Evolutionary conservation across 1,139 yeast genomes (phyloP).

Genomic region (Saccharomycopsis hybrid): DNA sequence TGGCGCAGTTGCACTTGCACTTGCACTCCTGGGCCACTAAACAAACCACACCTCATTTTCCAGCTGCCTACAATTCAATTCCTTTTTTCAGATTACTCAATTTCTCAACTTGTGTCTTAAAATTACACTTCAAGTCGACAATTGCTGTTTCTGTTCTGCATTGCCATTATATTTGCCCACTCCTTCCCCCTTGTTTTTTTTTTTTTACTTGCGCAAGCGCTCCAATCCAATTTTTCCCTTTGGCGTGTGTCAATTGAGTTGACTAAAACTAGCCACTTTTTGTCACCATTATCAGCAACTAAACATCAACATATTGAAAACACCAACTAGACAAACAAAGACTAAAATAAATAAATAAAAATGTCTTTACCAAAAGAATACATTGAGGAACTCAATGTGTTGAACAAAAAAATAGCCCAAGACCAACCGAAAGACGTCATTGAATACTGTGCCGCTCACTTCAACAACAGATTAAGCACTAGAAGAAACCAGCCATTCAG

Average conservation of each 20-base stretch:
- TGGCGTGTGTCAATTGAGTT: background rate
- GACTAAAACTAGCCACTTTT: background rate
- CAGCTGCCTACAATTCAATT: too few relatives aligned
- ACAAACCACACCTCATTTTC: too few relatives aligned
- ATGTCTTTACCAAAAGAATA: slow-evolving; percentile 36
- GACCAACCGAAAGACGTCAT: slow-evolving; percentile 63
- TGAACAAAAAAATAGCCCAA: slow-evolving; percentile 54
- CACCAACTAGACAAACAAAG: background rate
- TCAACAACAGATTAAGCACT: slow-evolving; percentile 52
- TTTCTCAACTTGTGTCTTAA: too few relatives aligned
- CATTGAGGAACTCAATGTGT: slow-evolving; percentile 51
- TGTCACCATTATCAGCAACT: background rate
- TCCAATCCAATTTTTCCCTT: background rate
- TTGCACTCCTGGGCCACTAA: too few relatives aligned
- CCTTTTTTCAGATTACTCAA: too few relatives aligned
- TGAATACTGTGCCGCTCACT: slow-evolving; percentile 72
- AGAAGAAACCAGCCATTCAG: slow-evolving; percentile 45
- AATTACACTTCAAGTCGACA: too few relatives aligned
- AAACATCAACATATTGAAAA: background rate
- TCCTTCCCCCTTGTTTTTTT: too few relatives aligned
- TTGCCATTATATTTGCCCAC: too few relatives aligned
- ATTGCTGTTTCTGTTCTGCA: too few relatives aligned
- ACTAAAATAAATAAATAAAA: background rate
- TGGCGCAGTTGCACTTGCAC: too few relatives aligned
- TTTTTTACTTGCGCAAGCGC: background rate